phyloP scores from a whole-genome alignment of 129 eudicot species.

The Flaveria robusta region DNA sequence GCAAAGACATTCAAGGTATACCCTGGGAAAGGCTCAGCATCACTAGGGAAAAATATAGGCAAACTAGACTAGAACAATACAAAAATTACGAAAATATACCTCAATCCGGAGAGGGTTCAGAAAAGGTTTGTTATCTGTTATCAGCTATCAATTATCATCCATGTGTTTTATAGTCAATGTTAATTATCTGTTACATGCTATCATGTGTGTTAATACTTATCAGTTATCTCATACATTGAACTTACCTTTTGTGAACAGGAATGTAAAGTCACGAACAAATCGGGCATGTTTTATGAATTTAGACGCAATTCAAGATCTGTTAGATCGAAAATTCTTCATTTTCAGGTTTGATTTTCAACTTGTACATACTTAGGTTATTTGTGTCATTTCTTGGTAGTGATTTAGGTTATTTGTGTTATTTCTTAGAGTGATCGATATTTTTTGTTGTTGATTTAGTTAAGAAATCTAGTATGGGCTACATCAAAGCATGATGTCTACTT shows the following conservation, averaged over 20 bases:
- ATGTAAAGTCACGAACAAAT: slow-evolving; percentile 62
- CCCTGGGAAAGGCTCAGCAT: slow-evolving; percentile 85
- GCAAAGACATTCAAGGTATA: slow-evolving; percentile 89
- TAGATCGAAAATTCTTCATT: slow-evolving; percentile 78
- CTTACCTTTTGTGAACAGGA: slow-evolving; percentile 43
- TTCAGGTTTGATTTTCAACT: slow-evolving; percentile 56
- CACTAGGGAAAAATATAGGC: slow-evolving; percentile 78
- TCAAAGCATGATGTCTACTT: slow-evolving; percentile 87
- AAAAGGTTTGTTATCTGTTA: slow-evolving; percentile 46
- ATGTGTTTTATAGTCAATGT: background rate
- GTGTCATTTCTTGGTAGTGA: background rate
- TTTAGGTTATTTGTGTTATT: background rate
- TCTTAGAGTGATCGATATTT: background rate
- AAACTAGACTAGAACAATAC: slow-evolving; percentile 80
- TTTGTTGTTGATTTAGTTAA: slow-evolving; percentile 49
- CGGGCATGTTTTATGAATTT: slow-evolving; percentile 63
- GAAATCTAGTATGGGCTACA: slow-evolving; percentile 91
- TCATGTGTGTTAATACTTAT: background rate
- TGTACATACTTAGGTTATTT: background rate
- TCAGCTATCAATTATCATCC: background rate
- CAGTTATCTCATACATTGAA: background rate
- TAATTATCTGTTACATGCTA: background rate
- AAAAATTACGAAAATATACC: slow-evolving; percentile 82
- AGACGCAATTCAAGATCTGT: slow-evolving; percentile 78
- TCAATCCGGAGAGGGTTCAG: slow-evolving; percentile 68